Evolutionary conservation across 2,329 filamentous ascomycete species (phyloP).

Genomic region (Claviceps africana): DNA sequence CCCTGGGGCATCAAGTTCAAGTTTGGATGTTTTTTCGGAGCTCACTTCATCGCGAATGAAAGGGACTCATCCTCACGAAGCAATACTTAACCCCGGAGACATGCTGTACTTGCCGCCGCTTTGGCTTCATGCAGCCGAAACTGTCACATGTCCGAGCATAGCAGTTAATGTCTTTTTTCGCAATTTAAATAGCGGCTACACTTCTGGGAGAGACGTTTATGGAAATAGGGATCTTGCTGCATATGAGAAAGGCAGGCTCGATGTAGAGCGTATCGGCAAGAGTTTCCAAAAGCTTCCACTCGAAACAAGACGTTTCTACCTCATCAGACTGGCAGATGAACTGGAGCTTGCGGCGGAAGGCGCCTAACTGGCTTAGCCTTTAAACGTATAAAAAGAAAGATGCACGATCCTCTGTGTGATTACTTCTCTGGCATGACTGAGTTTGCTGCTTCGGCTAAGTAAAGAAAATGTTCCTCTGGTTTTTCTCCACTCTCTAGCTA

Average conservation of each 20-base stretch:
- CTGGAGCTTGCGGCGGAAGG: slow-evolving; percentile 23
- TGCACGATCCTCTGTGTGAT: neutral
- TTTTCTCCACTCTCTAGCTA: neutral
- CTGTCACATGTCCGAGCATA: slow-evolving; percentile 46
- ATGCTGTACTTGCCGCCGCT: slow-evolving; percentile 68
- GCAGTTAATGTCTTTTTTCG: slow-evolving; percentile 87
- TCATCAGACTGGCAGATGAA: slow-evolving; percentile 58
- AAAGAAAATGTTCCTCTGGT: no score
- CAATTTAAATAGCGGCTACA: slow-evolving; percentile 52
- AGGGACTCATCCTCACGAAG: slow-evolving; percentile 51
- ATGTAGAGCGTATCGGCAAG: slow-evolving; percentile 52
- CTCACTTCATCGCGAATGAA: slow-evolving; percentile 26
- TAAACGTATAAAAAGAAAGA: neutral
- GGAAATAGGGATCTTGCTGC: slow-evolving; percentile 74
- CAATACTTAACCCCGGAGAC: slow-evolving; percentile 54
- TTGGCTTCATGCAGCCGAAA: slow-evolving; percentile 67
- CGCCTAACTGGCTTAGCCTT: slow-evolving; percentile 10
- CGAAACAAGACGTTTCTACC: slow-evolving; percentile 60
- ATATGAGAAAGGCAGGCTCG: slow-evolving; percentile 67
- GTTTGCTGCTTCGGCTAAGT: neutral
- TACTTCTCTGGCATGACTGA: neutral
- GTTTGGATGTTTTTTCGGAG: slow-evolving; percentile 52
- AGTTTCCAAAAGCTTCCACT: slow-evolving; percentile 50
- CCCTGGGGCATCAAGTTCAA: slow-evolving; percentile 68
- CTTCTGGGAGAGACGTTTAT: slow-evolving; percentile 68